Evolutionary conservation across 805 yeast species (phyloP).

Genomic region (Wickerhamomyces sydowiorum): DNA sequence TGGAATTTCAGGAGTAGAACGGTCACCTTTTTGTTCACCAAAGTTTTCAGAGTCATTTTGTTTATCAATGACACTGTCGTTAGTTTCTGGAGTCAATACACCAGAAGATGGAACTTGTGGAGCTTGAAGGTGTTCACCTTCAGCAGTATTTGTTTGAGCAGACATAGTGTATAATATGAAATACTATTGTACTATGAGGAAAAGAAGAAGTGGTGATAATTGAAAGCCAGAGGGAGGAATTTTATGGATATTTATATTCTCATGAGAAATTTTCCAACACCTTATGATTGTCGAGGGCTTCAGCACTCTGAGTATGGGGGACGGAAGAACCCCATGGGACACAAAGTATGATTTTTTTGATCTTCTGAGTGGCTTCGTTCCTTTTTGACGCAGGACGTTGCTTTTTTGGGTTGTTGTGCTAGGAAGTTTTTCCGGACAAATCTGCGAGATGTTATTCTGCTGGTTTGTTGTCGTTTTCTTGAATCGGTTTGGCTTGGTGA

Average conservation of each 20-base stretch:
- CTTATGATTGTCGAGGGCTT: neutral
- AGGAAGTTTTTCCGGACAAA: neutral
- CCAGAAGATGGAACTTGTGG: conserved; percentile 1
- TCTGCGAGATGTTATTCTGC: neutral
- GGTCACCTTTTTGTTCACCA: neutral
- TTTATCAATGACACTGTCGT: neutral
- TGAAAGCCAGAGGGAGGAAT: neutral
- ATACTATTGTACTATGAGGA: neutral
- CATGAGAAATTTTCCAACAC: neutral
- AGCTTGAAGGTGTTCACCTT: neutral
- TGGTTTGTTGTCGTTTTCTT: too few relatives aligned
- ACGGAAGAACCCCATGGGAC: conserved; percentile 1
- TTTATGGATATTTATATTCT: neutral
- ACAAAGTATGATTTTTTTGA: too few relatives aligned
- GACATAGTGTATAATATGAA: neutral
- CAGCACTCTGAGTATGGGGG: neutral
- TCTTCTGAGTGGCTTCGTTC: neutral
- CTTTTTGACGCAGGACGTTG: neutral
- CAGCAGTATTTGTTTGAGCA: neutral
- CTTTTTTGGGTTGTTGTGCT: neutral
- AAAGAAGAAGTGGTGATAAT: neutral
- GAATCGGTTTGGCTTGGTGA: too few relatives aligned
- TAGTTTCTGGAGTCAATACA: conserved; percentile 1
- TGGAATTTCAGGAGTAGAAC: conserved; percentile 11
- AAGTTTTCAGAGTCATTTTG: neutral